Base-by-base conservation (phyloP, 1,139 yeast species). In the Saccharomyces hybrid region DNA sequence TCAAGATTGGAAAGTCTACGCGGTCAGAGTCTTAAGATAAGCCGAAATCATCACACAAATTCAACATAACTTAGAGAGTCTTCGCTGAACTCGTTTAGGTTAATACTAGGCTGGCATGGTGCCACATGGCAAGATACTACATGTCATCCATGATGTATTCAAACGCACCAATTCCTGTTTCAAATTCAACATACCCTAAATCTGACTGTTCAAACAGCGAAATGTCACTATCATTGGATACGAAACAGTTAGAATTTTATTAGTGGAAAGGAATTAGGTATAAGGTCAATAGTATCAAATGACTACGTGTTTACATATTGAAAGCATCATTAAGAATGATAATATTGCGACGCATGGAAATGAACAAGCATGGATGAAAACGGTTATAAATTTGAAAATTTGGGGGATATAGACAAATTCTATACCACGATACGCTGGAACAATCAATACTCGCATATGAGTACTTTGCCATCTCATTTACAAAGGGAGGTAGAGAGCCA, bases 361-460 rank as follows among this genome's bases (percentile, higher is more conserved):
- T 25, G 13, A 46, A 51, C 52, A 42, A 51, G 44, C 51, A 52
- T 25, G 31, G 13, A 23, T 4, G 9, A 32, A 53, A 52, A 34
- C 48, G 58, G 34, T 49, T 38, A 38, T 13, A 56, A 30, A 52
- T 52, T 47, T 26, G 54, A 51, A 5, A 42, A 44, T n/a, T 31
- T 57, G 25, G 53, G 56, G 3, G 59, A 57, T 27, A 56, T 59
- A 14, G 66, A 65, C 44, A 54, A 59, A 3, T 51, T 58, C 7
- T 71, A 71, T 50, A 51, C 62, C 1, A 46, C 62, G 2, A 25
- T 59, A n/a, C 58, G 69, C 48, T 63, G 72, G 63, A 53, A 61
- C 8, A 67, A 63, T 47, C 72, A 71, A 51, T 71, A 65, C 52
- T 55, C 57, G 23, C n/a, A 52, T 3, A 55, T 68, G 52, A 56